phyloP scores from a whole-genome alignment of 768 basidiomycete genomes.

The Lactarius quietus region DNA sequence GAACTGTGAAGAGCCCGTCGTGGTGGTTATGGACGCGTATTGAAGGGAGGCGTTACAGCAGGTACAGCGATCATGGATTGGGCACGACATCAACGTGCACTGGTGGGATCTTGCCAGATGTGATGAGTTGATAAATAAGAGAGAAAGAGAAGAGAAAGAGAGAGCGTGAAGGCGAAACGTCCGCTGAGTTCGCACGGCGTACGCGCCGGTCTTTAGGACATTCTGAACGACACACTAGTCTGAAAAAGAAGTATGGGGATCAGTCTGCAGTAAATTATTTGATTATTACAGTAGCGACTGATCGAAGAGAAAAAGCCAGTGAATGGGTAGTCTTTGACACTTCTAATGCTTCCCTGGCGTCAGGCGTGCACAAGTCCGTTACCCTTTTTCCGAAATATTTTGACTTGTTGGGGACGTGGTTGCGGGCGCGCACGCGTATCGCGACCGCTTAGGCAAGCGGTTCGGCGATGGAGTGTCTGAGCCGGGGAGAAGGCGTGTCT shows the following conservation, averaged over 20 bases:
- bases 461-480: background rate
- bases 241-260: constrained; percentile 19
- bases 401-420: constrained; percentile 13
- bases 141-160: constrained; percentile 2
- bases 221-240: constrained; percentile 13
- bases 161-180: constrained; percentile 1
- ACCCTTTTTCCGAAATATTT: constrained; percentile 10
- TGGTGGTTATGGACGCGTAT: constrained; percentile 7
- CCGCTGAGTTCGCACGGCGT: constrained; percentile 20
- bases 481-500: background rate
- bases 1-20: constrained; percentile 15
- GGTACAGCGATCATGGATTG: constrained; percentile 16
- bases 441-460: constrained; percentile 19
- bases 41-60: constrained; percentile 14
- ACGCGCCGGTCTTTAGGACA: constrained; percentile 17
- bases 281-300: constrained; percentile 16
- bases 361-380: constrained; percentile 10
- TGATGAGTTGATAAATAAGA: constrained; percentile 13
- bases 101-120: background rate
- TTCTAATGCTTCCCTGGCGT: constrained; percentile 1
- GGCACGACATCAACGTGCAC: constrained; percentile 21
- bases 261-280: constrained; percentile 14
- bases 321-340: constrained; percentile 11
- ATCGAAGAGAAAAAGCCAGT: constrained; percentile 18
- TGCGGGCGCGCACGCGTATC: background rate